Conservation (phyloP, 2,329 filamentous ascomycete genomes). For the Colletotrichum eleusines region DNA sequence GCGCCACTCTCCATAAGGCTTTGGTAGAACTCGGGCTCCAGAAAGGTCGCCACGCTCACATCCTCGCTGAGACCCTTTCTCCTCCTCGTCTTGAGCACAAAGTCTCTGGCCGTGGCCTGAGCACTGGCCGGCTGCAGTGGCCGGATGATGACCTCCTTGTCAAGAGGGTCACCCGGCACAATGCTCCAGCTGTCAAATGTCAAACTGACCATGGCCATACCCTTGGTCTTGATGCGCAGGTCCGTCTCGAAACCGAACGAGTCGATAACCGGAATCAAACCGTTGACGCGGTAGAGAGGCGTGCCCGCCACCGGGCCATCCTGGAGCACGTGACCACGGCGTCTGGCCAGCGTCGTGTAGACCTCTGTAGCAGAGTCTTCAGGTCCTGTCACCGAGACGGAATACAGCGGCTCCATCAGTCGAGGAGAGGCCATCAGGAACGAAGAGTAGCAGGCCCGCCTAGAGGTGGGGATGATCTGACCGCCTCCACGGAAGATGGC, state of each 20-base stretch:
- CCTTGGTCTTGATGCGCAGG: conserved; percentile 94
- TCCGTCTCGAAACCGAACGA: conserved; percentile 99
- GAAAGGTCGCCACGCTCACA: conserved; percentile 93
- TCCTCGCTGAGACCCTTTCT: conserved; percentile 96
- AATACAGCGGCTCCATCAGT: conserved; percentile 96
- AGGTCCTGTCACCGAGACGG: conserved; percentile 91
- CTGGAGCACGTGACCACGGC: conserved; percentile 92
- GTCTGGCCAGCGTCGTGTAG: conserved; percentile 90
- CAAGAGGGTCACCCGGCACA: conserved; percentile 94
- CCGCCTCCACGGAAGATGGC: conserved; percentile 95
- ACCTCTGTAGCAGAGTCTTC: conserved; percentile 89
- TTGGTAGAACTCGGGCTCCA: conserved; percentile 94
- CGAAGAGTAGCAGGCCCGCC: conserved; percentile 92
- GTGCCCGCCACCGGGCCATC: conserved; percentile 95
- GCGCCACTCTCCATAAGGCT: conserved; percentile 90
- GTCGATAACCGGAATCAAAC: conserved; percentile 95
- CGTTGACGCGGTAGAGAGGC: conserved; percentile 90
- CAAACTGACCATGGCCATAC: conserved; percentile 88
- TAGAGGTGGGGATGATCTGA: conserved; percentile 95
- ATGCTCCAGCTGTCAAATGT: conserved; percentile 98
- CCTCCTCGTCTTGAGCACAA: conserved; percentile 94
- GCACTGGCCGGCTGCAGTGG: conserved; percentile 89
- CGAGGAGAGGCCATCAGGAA: conserved; percentile 97
- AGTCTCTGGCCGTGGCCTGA: conserved; percentile 92
- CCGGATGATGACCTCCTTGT: conserved; percentile 83